Base-by-base conservation (phyloP, 192 early-diverging fungal species). In the Entrophospora sp. region DNA sequence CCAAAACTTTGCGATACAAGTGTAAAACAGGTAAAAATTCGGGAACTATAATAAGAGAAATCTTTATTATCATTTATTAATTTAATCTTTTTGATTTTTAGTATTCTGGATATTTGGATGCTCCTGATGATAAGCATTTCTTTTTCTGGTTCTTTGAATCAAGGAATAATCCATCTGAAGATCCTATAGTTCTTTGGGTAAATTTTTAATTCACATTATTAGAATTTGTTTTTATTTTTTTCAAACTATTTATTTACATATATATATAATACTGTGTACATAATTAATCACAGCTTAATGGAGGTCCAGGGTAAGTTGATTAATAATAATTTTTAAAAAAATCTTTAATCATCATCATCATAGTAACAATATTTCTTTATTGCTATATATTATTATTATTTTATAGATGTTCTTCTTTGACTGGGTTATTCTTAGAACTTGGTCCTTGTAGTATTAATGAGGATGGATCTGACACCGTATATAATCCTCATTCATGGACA, bases 141-240 rank as follows among this genome's bases (percentile, higher is more conserved):
- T 94, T 92, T 80, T 94, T 92, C 74, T 94, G 91, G 90, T 97
- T 99, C 83, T 97, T 99, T 75, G 95, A 95, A 74, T 89, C 90
- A 5, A 89, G 91, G 66, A 80, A 81, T 64, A 75, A 81, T 48
- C 86, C 87, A 16, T 66, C 73, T 65, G 79, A 73, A 25, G 94
- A 93, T 64, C 95, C 95, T 4, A 71, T 88, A 24, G 67, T 87
- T 1, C 73, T 92, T 46, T 90, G 87, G 82, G 64, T 66, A 55
- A 16, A n/a, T n/a, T 12, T 43, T 43, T 1, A 12, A 43, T 43
- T 18, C 42, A 43, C 13, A 16, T 18, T 42, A 3, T 18, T 43
- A 43, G 13, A 43, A 43, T 43, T 1, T 16, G 13, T 43, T 18
- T 43, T 43, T 2, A 1, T 43, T 1, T 43, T 2, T 43, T 16